Evolutionary conservation across 768 basidiomycete genomes (phyloP), one percentile per base, ranked within the genome.

Genomic region (Suillus ampliporus): DNA sequence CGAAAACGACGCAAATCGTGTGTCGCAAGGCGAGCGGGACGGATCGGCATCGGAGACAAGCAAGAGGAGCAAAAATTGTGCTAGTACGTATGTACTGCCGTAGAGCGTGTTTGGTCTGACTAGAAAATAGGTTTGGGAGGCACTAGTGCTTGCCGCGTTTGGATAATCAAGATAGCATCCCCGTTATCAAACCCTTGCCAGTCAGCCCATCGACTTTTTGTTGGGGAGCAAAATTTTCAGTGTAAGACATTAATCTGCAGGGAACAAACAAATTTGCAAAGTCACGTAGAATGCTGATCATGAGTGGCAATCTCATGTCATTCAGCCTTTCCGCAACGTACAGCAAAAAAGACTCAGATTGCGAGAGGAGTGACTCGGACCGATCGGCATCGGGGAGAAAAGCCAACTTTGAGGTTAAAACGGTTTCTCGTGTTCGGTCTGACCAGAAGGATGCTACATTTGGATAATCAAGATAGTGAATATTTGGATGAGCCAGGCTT

Each of bases 311-410:
- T n/a, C 11, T 9, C 10, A 10, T 11, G 37, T 37, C 37, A 37
- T 37, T 11, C 37, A 8, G 26, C 48, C 26, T 28, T 15, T 15
- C n/a, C 11, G 13, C 37, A 43, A 59, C 66, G 56, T 65, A 62
- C 64, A 13, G 73, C 74, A 59, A 68, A 73, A 76, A 75, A 34
- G 52, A 14, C 72, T 67, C 75, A 10, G 40, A 17, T 5, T 23
- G 7, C 35, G 52, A n/a, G 38, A n/a, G n/a, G n/a, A n/a, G 31
- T 31, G 23, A 15, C 23, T 54, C 65, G 64, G 63, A 40, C 73
- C 73, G 69, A 60, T 62, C 67, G 67, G 69, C 67, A 68, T 67
- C 50, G 53, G 57, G 69, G 8, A 40, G 60, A 38, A 3, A 31
- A 31, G 31, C 4, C 47, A 31, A 58, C n/a, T n/a, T n/a, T n/a